Conservation (phyloP, 345 rosid genomes). For the Cardiospermum halicacabum region DNA sequence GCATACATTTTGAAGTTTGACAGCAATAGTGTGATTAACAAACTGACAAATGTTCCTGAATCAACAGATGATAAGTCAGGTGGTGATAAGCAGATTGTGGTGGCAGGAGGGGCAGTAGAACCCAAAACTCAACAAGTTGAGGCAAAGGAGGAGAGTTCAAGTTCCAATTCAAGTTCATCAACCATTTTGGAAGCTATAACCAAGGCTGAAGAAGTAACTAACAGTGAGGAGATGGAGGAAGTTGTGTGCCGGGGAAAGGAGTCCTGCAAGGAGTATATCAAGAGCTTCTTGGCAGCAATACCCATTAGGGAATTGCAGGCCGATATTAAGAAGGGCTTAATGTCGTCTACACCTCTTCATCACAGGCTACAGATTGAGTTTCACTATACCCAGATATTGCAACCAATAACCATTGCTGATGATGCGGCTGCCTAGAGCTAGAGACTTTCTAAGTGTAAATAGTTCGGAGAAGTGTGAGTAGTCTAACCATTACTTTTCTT, state of each 20-base stretch:
- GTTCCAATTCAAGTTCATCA: too few species aligned
- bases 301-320: constrained; percentile 83
- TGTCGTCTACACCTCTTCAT: constrained; percentile 64
- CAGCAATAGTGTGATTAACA: constrained; percentile 44
- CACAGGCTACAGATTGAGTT: constrained; percentile 88
- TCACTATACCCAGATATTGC: constrained; percentile 54
- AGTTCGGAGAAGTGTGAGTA: constrained; percentile 34
- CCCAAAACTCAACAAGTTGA: constrained; percentile 29
- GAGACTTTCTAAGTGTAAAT: constrained; percentile 29
- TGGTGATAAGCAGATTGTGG: constrained; percentile 27
- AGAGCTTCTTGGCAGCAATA: constrained; percentile 93
- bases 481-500: constrained; percentile 24
- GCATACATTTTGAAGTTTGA: constrained; percentile 92
- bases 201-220: constrained; percentile 23
- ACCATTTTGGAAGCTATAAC: constrained; percentile 8
- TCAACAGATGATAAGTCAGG: constrained; percentile 42
- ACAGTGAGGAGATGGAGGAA: constrained; percentile 35
- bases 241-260: constrained; percentile 75
- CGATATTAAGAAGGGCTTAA: constrained; percentile 83
- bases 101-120: constrained; percentile 24
- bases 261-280: constrained; percentile 89
- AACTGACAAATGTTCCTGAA: constrained; percentile 27
- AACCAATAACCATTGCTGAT: constrained; percentile 21
- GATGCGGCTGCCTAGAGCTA: constrained; percentile 22
- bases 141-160: constrained; percentile 28